These are phyloP conservation scores for Diplodia corticola DNA, from an alignment of 2,329 filamentous ascomycete species.

Conservation along the genomic window DNA sequence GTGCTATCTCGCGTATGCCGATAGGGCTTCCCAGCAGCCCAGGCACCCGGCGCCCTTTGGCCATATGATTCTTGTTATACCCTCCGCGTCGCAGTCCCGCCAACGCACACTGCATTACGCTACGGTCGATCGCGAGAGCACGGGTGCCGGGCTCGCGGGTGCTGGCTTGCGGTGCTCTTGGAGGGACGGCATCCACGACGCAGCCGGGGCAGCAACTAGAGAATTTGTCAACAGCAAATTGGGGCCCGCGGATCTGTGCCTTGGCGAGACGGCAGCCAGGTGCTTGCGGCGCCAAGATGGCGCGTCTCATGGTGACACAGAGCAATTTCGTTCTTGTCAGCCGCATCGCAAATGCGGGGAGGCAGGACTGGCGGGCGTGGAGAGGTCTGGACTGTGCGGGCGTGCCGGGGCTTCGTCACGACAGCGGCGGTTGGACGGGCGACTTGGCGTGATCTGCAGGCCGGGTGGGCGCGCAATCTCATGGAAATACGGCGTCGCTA, in stretches of 20 bases:
- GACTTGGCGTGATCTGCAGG: conserved; percentile 2
- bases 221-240: neutral
- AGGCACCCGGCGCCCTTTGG: neutral
- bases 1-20: conserved; percentile 9
- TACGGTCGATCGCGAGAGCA: conserved; percentile 9
- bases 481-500: conserved; percentile 9
- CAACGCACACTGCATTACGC: conserved; percentile 16
- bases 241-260: neutral
- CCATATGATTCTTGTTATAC: conserved; percentile 4
- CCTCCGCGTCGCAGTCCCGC: neutral
- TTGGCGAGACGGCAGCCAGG: neutral
- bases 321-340: conserved; percentile 9
- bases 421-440: neutral
- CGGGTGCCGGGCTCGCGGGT: neutral
- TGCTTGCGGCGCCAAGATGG: neutral
- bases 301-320: conserved; percentile 14
- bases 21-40: neutral
- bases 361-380: neutral
- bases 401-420: neutral
- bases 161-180: neutral
- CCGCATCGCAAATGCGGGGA: conserved; percentile 11
- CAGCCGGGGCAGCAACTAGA: neutral
- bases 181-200: neutral
- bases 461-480: conserved; percentile 7
- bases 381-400: neutral